These are phyloP conservation scores for Yueomyces sp. DNA, from an alignment of 1,139 yeast species.

Conservation along the genomic window DNA sequence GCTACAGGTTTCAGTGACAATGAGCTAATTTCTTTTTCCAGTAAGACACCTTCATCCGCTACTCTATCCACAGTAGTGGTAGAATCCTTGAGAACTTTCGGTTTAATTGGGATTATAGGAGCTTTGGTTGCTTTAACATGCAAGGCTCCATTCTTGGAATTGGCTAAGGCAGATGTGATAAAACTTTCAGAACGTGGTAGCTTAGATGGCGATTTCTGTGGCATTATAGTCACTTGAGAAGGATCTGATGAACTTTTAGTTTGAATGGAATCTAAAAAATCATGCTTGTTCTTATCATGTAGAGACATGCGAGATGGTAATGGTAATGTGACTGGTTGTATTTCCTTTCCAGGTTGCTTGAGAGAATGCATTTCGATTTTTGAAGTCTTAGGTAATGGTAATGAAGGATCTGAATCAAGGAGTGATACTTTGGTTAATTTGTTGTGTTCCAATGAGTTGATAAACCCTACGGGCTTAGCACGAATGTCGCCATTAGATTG, in stretches of 20 bases:
- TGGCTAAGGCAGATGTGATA: slow-evolving; percentile 9
- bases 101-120: slow-evolving; percentile 12
- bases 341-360: no score
- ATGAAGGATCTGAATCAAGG: neutral
- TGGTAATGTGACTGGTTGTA: no score
- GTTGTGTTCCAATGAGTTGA: neutral
- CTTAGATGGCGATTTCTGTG: slow-evolving; percentile 1
- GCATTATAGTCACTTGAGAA: slow-evolving; percentile 1
- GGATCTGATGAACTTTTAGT: slow-evolving; percentile 4
- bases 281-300: neutral
- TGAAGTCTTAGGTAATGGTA: neutral
- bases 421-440: neutral
- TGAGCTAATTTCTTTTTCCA: neutral
- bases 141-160: slow-evolving; percentile 6
- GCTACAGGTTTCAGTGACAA: slow-evolving; percentile 3
- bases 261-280: slow-evolving; percentile 15
- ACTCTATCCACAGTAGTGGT: neutral
- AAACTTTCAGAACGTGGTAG: slow-evolving; percentile 11
- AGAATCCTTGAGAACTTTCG: slow-evolving; percentile 7
- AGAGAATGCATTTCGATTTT: slow-evolving; percentile 1
- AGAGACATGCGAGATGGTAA: no score
- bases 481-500: no score
- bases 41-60: neutral
- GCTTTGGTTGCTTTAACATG: neutral
- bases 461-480: neutral